phyloP scores from a whole-genome alignment of 148 eudicot genomes.

The Amaranthus cruentus region DNA sequence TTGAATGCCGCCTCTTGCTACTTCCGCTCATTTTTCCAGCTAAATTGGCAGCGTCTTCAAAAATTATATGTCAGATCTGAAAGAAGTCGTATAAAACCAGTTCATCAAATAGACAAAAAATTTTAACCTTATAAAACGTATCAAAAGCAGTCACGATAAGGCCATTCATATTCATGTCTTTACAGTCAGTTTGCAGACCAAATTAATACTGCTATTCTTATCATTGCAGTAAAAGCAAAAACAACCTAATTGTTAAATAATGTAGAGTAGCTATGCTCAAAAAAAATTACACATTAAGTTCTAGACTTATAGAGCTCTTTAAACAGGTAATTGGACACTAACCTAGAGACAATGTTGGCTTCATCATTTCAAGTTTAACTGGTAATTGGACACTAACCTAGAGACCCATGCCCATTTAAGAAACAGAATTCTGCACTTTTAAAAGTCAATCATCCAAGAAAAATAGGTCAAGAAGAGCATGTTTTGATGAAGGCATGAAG shows the following conservation, averaged over 20 bases:
- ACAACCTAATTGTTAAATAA: not conserved
- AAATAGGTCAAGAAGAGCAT: too few species aligned
- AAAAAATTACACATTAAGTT: too few species aligned
- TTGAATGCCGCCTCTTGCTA: constrained; percentile 44
- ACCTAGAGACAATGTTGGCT: too few species aligned
- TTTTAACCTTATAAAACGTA: not conserved
- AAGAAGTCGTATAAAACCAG: not conserved
- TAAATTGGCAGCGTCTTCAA: constrained; percentile 18
- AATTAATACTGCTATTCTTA: not conserved
- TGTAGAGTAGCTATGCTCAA: too few species aligned
- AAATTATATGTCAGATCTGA: constrained; percentile 13
- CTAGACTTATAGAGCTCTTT: too few species aligned
- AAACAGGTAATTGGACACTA: too few species aligned
- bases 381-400: too few species aligned
- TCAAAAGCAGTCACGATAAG: not conserved
- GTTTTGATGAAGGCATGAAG: too few species aligned
- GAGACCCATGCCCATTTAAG: too few species aligned
- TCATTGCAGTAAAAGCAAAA: not conserved
- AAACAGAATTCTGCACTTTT: too few species aligned
- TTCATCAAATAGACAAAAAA: not conserved
- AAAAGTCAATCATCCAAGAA: too few species aligned
- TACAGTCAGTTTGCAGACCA: not conserved
- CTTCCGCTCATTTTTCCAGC: constrained; percentile 49
- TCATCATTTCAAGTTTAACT: too few species aligned
- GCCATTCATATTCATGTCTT: not conserved